Conservation (phyloP, 2,329 filamentous ascomycete species). For the Penicillium brevicompactum region DNA sequence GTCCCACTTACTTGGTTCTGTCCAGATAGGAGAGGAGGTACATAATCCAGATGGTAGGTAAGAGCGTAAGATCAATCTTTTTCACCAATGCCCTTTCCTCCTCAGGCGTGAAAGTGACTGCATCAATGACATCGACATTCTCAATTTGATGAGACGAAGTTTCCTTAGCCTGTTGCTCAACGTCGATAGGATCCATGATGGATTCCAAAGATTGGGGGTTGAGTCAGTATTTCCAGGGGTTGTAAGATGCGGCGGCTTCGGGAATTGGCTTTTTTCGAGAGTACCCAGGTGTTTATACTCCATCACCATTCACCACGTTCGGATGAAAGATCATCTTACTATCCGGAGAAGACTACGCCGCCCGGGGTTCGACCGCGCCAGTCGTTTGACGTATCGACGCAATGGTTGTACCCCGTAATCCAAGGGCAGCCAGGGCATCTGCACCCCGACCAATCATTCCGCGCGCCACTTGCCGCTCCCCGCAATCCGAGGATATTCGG, state of each 20-base stretch:
- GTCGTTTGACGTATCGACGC: too few species aligned
- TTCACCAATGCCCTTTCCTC: conserved; percentile 49
- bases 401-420: too few species aligned
- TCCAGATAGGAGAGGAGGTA: conserved; percentile 52
- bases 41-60: conserved; percentile 55
- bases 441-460: neutral
- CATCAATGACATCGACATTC: conserved; percentile 12
- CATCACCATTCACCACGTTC: neutral
- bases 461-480: neutral
- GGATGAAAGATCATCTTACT: neutral
- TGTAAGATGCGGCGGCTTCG: too few species aligned
- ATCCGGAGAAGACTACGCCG: neutral
- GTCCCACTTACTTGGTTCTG: conserved; percentile 21
- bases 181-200: conserved; percentile 8
- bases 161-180: conserved; percentile 9
- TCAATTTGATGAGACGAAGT: conserved; percentile 21
- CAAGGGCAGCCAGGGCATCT: neutral
- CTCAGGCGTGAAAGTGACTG: conserved; percentile 21
- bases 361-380: neutral
- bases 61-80: conserved; percentile 47
- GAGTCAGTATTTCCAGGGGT: neutral
- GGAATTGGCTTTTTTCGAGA: too few species aligned
- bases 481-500: neutral
- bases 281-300: neutral
- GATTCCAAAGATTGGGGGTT: neutral